A percentile compares a stretch with the other conserved stretches of the same genome.
Evolutionary conservation across 129 eudicot species (phyloP).

Genomic region (Chrysanthemum makinoi): DNA sequence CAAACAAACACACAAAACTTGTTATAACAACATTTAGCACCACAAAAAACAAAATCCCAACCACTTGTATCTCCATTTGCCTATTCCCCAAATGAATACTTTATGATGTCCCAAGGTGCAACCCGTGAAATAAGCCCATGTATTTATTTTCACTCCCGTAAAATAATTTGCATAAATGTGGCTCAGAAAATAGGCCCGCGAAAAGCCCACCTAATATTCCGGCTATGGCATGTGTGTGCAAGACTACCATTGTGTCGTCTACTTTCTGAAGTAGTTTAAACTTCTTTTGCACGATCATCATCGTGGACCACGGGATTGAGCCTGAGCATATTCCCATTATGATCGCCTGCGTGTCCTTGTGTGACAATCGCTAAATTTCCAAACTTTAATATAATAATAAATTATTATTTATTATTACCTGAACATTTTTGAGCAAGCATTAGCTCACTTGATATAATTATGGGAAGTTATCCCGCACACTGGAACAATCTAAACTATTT

Average conservation of each 20-base stretch:
- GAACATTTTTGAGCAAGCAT: no score
- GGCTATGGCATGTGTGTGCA: slow-evolving; percentile 64
- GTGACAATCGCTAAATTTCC: no score
- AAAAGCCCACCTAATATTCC: slow-evolving; percentile 56
- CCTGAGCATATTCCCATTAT: slow-evolving; percentile 57
- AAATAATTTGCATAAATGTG: slow-evolving; percentile 46
- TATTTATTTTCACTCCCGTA: slow-evolving; percentile 39
- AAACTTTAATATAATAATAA: no score
- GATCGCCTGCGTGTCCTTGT: slow-evolving; percentile 55
- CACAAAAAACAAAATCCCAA: slow-evolving; percentile 54
- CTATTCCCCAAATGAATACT: slow-evolving; percentile 41
- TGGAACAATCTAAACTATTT: no score
- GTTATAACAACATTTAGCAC: slow-evolving; percentile 58
- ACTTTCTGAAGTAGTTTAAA: slow-evolving; percentile 25
- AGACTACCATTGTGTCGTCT: slow-evolving; percentile 51
- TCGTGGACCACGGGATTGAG: slow-evolving; percentile 62
- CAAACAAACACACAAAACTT: slow-evolving; percentile 53
- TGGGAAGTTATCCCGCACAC: no score
- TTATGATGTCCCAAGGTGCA: slow-evolving; percentile 29
- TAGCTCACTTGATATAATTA: no score
- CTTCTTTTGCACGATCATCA: slow-evolving; percentile 45
- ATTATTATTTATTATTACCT: no score
- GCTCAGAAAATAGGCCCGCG: slow-evolving; percentile 58
- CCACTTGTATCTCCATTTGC: slow-evolving; percentile 57
- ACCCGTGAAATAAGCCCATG: slow-evolving; percentile 52